A percentile compares a stretch with the other conserved stretches of the same genome.
Evolutionary conservation across 164 flowering plant species (phyloP).

Genomic region (Dillenia suffruticosa): DNA sequence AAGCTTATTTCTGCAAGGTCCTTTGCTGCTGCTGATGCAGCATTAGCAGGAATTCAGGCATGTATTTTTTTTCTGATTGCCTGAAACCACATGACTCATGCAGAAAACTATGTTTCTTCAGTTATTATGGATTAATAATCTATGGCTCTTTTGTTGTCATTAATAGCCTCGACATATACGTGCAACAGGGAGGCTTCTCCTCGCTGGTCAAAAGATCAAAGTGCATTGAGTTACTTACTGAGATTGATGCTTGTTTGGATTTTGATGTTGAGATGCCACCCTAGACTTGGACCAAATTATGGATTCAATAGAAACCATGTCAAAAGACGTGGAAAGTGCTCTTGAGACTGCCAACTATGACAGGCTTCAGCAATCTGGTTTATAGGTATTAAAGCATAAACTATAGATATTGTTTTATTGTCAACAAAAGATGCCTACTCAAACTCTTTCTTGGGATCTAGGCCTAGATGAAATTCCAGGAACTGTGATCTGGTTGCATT

Average conservation of each 20-base stretch:
- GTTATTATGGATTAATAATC: neutral
- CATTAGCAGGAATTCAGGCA: constrained; percentile 91
- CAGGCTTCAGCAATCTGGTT: constrained; percentile 81
- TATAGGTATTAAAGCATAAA: constrained; percentile 53
- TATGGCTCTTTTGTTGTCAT: too few relatives aligned
- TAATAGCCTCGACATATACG: too few relatives aligned
- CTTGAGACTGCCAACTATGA: constrained; percentile 87
- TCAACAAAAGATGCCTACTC: too few relatives aligned
- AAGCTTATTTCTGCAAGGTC: constrained; percentile 81
- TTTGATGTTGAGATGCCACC: constrained; percentile 99
- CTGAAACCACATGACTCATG: too few relatives aligned
- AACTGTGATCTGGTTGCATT: too few relatives aligned
- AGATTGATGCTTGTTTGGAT: constrained; percentile 96
- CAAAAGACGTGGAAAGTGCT: constrained; percentile 61
- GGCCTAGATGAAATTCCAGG: too few relatives aligned
- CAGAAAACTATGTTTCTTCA: neutral
- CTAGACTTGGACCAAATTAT: constrained; percentile 42
- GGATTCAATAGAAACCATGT: constrained; percentile 54
- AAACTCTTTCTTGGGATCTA: too few relatives aligned
- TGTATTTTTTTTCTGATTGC: constrained; percentile 2
- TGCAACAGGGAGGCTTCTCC: constrained; percentile 86
- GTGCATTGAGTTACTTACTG: constrained; percentile 87
- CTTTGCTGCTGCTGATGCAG: constrained; percentile 87
- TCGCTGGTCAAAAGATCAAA: constrained; percentile 66
- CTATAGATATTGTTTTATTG: too few relatives aligned